A percentile compares a stretch with the other conserved stretches of the same genome.
phyloP scores from a whole-genome alignment of 306 rosid species.

The Calophaca sinica region DNA sequence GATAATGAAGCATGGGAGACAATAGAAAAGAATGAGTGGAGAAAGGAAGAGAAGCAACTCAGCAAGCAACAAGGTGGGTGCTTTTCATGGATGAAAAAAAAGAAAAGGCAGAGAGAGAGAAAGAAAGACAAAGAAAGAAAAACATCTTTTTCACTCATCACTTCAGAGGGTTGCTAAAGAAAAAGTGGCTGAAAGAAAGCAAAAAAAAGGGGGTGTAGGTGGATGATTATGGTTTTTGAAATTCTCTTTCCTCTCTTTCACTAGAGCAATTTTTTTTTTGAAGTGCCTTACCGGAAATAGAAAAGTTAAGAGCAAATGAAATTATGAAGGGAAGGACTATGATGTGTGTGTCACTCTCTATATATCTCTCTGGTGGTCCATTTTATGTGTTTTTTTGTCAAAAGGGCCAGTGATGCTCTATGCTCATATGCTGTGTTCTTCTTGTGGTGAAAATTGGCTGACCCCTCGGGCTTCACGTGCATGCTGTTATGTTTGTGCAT shows the following conservation, averaged over 20 bases:
- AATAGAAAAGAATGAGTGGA: slow-evolving; percentile 51
- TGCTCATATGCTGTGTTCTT: slow-evolving; percentile 44
- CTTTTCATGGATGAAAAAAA: slow-evolving; percentile 92
- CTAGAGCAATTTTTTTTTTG: slow-evolving; percentile 39
- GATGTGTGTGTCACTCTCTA: slow-evolving; percentile 22
- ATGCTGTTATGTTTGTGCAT: slow-evolving; percentile 42
- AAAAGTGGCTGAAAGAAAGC: background rate
- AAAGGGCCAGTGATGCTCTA: slow-evolving; percentile 34
- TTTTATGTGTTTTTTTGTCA: slow-evolving; percentile 28
- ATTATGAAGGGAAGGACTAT: slow-evolving; percentile 45
- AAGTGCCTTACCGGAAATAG: slow-evolving; percentile 37
- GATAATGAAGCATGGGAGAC: slow-evolving; percentile 60
- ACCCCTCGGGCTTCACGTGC: slow-evolving; percentile 64
- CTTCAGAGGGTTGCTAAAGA: slow-evolving; percentile 56
- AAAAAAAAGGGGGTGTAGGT: slow-evolving; percentile 4
- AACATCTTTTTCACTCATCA: slow-evolving; percentile 57
- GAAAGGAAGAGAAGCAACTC: slow-evolving; percentile 47
- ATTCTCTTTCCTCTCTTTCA: slow-evolving; percentile 41
- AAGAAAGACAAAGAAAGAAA: slow-evolving; percentile 64
- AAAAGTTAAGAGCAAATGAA: slow-evolving; percentile 45
- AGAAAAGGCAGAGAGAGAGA: slow-evolving; percentile 67
- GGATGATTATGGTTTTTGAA: slow-evolving; percentile 41
- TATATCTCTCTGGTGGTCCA: slow-evolving; percentile 37
- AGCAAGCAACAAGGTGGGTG: slow-evolving; percentile 68
- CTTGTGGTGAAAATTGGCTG: slow-evolving; percentile 51